These are phyloP conservation scores for Naganishia liquefaciens DNA, from an alignment of 1,284 basidiomycete genomes.

Conservation along the genomic window DNA sequence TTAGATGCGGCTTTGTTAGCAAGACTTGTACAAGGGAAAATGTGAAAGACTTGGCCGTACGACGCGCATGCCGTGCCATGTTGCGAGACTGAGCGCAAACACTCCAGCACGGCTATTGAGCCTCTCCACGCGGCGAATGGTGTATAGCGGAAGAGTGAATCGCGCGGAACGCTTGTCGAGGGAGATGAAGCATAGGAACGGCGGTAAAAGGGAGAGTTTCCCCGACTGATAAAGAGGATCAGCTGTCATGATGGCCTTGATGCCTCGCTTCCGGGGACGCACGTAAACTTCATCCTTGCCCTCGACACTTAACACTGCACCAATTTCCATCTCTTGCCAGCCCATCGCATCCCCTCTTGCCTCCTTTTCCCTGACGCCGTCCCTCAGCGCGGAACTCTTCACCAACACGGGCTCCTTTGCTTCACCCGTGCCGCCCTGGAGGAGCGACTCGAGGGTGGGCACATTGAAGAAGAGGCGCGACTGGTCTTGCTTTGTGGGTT, in stretches of 20 bases:
- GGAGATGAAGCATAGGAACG: conserved; percentile 88
- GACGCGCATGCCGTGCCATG: conserved; percentile 95
- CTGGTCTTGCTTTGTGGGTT: conserved; percentile 80
- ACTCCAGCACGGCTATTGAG: conserved; percentile 88
- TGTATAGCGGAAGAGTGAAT: conserved; percentile 88
- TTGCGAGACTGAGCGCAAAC: conserved; percentile 88
- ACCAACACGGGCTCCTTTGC: conserved; percentile 19
- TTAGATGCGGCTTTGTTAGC: neutral
- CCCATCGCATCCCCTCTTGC: conserved; percentile 24
- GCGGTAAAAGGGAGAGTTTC: conserved; percentile 82
- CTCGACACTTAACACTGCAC: conserved; percentile 79
- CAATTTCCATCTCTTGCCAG: conserved; percentile 74
- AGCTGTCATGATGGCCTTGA: neutral
- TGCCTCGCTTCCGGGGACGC: conserved; percentile 53
- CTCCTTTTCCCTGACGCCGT: conserved; percentile 19
- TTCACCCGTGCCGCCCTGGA: conserved; percentile 29
- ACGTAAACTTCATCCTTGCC: conserved; percentile 90
- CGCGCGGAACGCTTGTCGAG: conserved; percentile 88
- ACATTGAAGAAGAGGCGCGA: conserved; percentile 81
- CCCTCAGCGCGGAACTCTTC: conserved; percentile 23
- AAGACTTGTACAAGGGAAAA: neutral
- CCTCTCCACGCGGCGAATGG: conserved; percentile 87
- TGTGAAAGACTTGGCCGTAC: conserved; percentile 58
- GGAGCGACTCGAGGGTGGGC: conserved; percentile 54
- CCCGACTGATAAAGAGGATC: conserved; percentile 66